phyloP scores from a whole-genome alignment of 1,284 basidiomycete genomes.

The Stereum hirsutum region DNA sequence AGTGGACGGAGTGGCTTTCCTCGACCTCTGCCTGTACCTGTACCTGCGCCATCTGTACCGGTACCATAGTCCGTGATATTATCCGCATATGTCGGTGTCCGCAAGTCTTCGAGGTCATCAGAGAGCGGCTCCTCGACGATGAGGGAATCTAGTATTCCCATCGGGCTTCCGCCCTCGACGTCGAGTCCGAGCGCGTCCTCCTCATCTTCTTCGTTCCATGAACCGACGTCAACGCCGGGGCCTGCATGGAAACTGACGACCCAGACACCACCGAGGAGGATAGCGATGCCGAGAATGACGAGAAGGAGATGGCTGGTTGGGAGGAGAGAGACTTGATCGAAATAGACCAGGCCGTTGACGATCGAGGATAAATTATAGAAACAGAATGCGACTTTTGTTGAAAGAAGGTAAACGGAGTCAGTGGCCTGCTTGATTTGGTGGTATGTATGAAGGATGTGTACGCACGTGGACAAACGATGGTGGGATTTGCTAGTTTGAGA shows the following conservation, averaged over 20 bases:
- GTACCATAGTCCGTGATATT: no score
- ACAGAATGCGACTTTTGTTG: slow-evolving; percentile 75
- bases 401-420: slow-evolving; percentile 1
- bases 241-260: slow-evolving; percentile 65
- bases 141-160: not conserved
- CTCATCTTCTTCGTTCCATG: slow-evolving; percentile 37
- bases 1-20: not conserved
- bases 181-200: slow-evolving; percentile 13
- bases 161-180: not conserved
- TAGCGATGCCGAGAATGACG: slow-evolving; percentile 71
- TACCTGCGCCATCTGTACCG: no score
- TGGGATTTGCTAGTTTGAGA: slow-evolving; percentile 78
- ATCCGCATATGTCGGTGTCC: no score
- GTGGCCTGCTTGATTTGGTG: no score
- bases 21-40: not conserved
- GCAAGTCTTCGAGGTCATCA: not conserved
- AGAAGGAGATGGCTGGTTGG: slow-evolving; percentile 60
- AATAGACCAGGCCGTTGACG: slow-evolving; percentile 84
- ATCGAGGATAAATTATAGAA: slow-evolving; percentile 94
- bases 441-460: no score
- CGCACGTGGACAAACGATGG: slow-evolving; percentile 84
- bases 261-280: slow-evolving; percentile 88
- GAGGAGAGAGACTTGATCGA: slow-evolving; percentile 79
- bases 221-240: slow-evolving; percentile 32
- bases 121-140: slow-evolving; percentile 11